phyloP scores from a whole-genome alignment of 2,329 filamentous ascomycete genomes.

The Fusarium sp. region DNA sequence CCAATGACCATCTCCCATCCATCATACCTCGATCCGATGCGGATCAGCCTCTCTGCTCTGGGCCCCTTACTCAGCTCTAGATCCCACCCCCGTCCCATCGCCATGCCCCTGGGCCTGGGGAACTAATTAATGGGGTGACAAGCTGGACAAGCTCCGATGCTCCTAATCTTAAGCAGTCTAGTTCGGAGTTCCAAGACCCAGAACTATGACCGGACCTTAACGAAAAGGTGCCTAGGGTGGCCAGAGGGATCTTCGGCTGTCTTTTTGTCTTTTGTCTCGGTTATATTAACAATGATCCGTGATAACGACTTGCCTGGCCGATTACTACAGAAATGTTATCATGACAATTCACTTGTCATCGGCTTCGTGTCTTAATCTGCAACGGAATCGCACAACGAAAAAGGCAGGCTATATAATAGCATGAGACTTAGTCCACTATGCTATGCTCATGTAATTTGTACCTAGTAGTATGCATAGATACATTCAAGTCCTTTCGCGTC shows the following conservation, averaged over 20 bases:
- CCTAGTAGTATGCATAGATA: slow-evolving; percentile 9
- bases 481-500: slow-evolving; percentile 5
- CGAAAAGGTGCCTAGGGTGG: neutral
- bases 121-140: slow-evolving; percentile 38
- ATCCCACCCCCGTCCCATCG: slow-evolving; percentile 11
- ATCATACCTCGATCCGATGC: slow-evolving; percentile 13
- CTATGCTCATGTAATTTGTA: neutral
- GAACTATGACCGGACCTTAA: neutral
- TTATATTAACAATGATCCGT: too few species aligned
- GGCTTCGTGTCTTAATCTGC: neutral
- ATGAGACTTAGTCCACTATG: neutral
- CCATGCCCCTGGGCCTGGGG: slow-evolving; percentile 38
- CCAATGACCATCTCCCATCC: slow-evolving; percentile 1
- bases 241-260: slow-evolving; percentile 12
- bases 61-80: slow-evolving; percentile 21
- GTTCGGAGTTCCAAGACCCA: slow-evolving; percentile 20
- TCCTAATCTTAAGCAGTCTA: slow-evolving; percentile 36
- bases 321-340: too few species aligned
- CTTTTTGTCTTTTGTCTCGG: too few species aligned
- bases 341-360: too few species aligned
- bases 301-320: too few species aligned
- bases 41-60: slow-evolving; percentile 22
- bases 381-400: neutral
- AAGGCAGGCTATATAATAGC: neutral
- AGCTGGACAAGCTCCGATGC: slow-evolving; percentile 36